Conservation (phyloP, 345 rosid genomes). For the Gossypioides kirkii region DNA sequence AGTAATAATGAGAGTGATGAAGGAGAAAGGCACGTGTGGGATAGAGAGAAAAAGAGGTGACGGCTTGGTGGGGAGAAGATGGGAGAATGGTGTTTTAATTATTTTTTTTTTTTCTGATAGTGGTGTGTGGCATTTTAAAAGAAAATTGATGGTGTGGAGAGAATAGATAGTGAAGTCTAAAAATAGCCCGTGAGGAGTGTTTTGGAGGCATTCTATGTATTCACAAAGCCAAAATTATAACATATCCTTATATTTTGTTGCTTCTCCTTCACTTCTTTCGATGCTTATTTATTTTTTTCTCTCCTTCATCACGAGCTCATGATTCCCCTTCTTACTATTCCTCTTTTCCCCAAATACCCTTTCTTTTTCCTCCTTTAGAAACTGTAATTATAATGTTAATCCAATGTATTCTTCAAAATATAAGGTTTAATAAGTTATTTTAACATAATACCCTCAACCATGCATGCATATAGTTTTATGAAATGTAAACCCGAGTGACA, state of each 20-base stretch:
- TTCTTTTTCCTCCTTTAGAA: background rate
- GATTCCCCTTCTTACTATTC: conserved; percentile 21
- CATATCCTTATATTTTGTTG: conserved; percentile 32
- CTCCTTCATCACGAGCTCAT: conserved; percentile 48
- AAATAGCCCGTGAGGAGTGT: conserved; percentile 52
- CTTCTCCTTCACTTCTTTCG: conserved; percentile 43
- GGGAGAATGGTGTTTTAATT: too few species aligned
- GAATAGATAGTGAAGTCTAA: background rate
- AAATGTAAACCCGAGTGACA: background rate
- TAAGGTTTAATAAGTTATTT: too few species aligned
- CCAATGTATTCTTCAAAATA: too few species aligned
- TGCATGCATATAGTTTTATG: background rate
- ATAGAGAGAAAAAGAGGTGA: background rate
- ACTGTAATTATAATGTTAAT: too few species aligned
- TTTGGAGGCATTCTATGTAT: conserved; percentile 45
- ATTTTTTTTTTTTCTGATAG: too few species aligned
- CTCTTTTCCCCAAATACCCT: conserved; percentile 14
- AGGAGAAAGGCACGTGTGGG: background rate
- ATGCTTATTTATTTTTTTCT: conserved; percentile 24
- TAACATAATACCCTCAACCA: too few species aligned
- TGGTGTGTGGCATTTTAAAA: background rate
- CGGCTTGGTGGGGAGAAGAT: background rate
- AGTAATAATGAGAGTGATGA: too few species aligned
- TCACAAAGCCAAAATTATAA: conserved; percentile 20
- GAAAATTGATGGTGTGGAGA: background rate